Conservation (phyloP, 305 asterid species). For the Rubia occidens region DNA sequence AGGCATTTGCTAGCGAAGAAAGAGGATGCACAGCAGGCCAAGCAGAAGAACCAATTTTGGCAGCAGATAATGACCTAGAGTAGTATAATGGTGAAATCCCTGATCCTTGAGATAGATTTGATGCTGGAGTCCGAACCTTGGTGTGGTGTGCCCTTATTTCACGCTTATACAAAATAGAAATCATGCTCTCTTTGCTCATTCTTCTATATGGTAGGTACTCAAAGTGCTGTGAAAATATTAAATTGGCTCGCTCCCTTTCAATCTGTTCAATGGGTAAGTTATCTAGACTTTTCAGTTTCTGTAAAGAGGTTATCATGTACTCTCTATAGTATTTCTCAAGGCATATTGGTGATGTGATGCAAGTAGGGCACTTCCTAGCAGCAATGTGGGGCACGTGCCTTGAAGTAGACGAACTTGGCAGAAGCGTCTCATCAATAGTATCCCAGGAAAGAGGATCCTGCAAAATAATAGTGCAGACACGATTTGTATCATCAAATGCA, state of each 20-base stretch:
- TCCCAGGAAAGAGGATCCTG: slow-evolving; percentile 47
- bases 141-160: slow-evolving; percentile 51
- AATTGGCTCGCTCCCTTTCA: slow-evolving; percentile 57
- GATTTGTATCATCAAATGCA: slow-evolving; percentile 8
- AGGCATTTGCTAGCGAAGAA: slow-evolving; percentile 31
- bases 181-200: slow-evolving; percentile 48
- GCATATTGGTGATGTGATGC: slow-evolving; percentile 76
- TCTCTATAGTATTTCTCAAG: slow-evolving; percentile 77
- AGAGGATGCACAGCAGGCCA: slow-evolving; percentile 75
- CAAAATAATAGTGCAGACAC: slow-evolving; percentile 16
- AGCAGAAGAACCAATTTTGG: slow-evolving; percentile 68
- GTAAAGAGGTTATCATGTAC: slow-evolving; percentile 68
- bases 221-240: slow-evolving; percentile 41
- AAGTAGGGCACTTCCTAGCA: slow-evolving; percentile 40
- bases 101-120: slow-evolving; percentile 25
- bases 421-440: slow-evolving; percentile 32
- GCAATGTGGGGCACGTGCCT: slow-evolving; percentile 27
- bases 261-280: slow-evolving; percentile 49
- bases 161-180: slow-evolving; percentile 57
- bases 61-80: slow-evolving; percentile 77
- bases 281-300: slow-evolving; percentile 61
- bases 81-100: slow-evolving; percentile 51
- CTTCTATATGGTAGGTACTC: slow-evolving; percentile 73
- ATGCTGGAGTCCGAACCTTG: slow-evolving; percentile 30
- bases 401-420: slow-evolving; percentile 28